These are phyloP conservation scores for Chimonanthus salicifolius DNA, from an alignment of 164 flowering plant genomes.

Conservation along the genomic window DNA sequence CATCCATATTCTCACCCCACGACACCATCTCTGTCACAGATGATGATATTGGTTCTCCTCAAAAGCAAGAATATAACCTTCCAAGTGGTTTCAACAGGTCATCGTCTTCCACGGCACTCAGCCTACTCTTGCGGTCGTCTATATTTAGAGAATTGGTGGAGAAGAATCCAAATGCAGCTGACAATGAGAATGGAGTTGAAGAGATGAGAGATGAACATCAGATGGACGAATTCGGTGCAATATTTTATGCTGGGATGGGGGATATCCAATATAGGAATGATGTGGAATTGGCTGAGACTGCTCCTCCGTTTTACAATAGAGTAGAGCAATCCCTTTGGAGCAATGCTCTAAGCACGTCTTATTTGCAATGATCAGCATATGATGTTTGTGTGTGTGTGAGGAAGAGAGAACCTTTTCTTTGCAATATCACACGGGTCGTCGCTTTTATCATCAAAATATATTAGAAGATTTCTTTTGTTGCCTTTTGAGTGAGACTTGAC, in stretches of 20 bases:
- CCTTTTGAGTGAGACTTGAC: too few relatives aligned
- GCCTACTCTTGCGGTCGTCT: slow-evolving; percentile 56
- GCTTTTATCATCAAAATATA: too few relatives aligned
- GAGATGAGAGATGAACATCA: slow-evolving; percentile 9
- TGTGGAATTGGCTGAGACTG: slow-evolving; percentile 18
- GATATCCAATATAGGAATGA: slow-evolving; percentile 18
- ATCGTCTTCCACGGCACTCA: slow-evolving; percentile 49
- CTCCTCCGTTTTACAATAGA: slow-evolving; percentile 12
- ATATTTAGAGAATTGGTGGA: slow-evolving; percentile 50
- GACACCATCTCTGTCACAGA: slow-evolving; percentile 1
- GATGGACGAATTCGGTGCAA: slow-evolving; percentile 17
- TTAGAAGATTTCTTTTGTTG: too few relatives aligned
- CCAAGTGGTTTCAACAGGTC: slow-evolving; percentile 26
- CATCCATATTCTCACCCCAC: slow-evolving; percentile 1
- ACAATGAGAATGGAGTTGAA: slow-evolving; percentile 21
- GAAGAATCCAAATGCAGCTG: slow-evolving; percentile 28
- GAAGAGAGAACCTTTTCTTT: too few relatives aligned
- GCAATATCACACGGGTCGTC: too few relatives aligned
- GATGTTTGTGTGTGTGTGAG: not conserved
- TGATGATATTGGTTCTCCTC: slow-evolving; percentile 11
- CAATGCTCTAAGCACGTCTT: slow-evolving; percentile 15
- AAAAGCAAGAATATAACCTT: slow-evolving; percentile 22
- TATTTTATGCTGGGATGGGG: slow-evolving; percentile 16
- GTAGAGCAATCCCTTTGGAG: slow-evolving; percentile 22
- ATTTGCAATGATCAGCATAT: slow-evolving; percentile 10